Base-by-base conservation (phyloP, 208 protist species). In the Porcisia hertigi region DNA sequence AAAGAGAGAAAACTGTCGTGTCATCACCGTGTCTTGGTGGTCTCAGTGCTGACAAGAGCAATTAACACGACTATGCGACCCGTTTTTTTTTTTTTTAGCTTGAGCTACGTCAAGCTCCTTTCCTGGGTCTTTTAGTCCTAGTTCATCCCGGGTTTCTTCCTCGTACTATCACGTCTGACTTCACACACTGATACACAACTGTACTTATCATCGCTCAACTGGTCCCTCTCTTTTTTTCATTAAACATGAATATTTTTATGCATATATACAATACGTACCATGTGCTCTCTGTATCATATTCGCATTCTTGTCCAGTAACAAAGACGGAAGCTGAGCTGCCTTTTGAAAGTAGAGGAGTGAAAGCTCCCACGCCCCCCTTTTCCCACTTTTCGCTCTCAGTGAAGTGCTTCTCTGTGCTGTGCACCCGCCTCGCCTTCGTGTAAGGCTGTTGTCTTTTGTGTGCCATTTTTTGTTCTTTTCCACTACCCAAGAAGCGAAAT, bases 401-500 rank as follows among this genome's bases (percentile, higher is more conserved):
- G 25, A 49, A 52, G 20, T n/a, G 62, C 25, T 52, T 55, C 6
- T 70, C 25, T 57, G 12, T 70, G 41, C 30, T 43, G 2, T 39
- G 20, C 2, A 53, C 43, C 2, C 18, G 8, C 14, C 9, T 11
- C 11, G 43, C 14, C 6, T 18, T 57, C 25, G 39, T 70, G 1
- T 47, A 52, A 67, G 8, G 65, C 43, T 14, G 45, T 41, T 14
- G 2, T 47, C 54, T 18, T 71, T 71, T 65, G 43, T 49, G 57
- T 36, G 73, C 43, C 76, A 69, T 41, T 52, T 75, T 47, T 55
- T 1, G 63, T 77, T 67, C 53, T 71, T 9, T 39, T 20, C 34
- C 12, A 39, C 34, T 12, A 14, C 9, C 14, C 20, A 18, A 30
- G 58, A 74, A 66, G 20, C 43, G 86, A n/a, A 84, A 97, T 96